A percentile compares a stretch with the other conserved stretches of the same genome.
Evolutionary conservation across 176 grass and related monocot species (phyloP).

Genomic region (Thalia dealbata): DNA sequence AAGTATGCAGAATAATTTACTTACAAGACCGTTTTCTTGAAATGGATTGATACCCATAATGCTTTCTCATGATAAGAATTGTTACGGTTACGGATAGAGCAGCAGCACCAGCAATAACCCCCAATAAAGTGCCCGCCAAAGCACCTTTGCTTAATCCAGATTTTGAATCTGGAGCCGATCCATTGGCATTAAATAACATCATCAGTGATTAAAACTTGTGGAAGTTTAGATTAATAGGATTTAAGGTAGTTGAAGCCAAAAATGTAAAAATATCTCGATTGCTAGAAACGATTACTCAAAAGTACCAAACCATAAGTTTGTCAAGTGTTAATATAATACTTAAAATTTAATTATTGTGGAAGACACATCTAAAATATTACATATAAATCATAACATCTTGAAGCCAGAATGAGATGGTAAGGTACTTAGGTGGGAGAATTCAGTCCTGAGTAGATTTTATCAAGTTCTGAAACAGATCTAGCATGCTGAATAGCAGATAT

Average conservation of each 20-base stretch:
- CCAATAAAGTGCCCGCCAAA: constrained; percentile 52
- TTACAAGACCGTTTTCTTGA: constrained; percentile 63
- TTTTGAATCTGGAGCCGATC: constrained; percentile 29
- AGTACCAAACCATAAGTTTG: neutral
- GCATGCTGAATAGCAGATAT: neutral
- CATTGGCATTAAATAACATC: constrained; percentile 4
- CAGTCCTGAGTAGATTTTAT: neutral
- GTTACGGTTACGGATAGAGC: constrained; percentile 44
- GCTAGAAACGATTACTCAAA: neutral
- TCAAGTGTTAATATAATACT: neutral
- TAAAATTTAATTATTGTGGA: neutral
- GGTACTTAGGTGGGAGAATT: neutral
- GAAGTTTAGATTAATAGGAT: neutral
- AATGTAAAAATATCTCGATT: neutral
- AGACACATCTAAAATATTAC: neutral
- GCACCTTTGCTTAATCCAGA: constrained; percentile 51
- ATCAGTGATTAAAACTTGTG: neutral
- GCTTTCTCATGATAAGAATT: constrained; percentile 62
- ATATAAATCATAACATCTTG: neutral
- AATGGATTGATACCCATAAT: constrained; percentile 14
- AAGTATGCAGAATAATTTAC: constrained; percentile 8
- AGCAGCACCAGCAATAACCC: constrained; percentile 35
- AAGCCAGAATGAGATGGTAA: neutral
- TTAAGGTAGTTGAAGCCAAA: neutral
- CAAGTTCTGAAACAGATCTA: neutral